A percentile compares a stretch with the other conserved stretches of the same genome.
Conservation (phyloP, 2,329 filamentous ascomycete genomes). For the Alternaria ventricosa region DNA sequence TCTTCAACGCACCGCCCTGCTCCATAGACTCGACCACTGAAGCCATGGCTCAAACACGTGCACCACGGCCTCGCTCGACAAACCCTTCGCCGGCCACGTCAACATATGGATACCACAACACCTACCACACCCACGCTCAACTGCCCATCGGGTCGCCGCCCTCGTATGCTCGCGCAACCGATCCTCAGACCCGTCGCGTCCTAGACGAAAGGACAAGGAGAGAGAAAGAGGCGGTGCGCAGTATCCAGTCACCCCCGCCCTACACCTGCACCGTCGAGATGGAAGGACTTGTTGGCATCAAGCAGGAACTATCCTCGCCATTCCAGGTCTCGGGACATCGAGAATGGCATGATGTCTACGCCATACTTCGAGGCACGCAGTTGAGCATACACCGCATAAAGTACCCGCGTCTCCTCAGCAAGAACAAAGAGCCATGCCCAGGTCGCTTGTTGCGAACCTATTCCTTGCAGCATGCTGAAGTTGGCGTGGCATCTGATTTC, state of each 20-base stretch:
- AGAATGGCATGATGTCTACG: slow-evolving; percentile 69
- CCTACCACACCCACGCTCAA: slow-evolving; percentile 49
- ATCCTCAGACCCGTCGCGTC: slow-evolving; percentile 22
- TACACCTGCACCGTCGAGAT: slow-evolving; percentile 48
- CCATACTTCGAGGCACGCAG: slow-evolving; percentile 71
- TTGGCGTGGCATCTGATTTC: slow-evolving; percentile 76
- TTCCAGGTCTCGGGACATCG: slow-evolving; percentile 68
- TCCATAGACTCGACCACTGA: slow-evolving; percentile 12
- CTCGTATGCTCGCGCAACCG: slow-evolving; percentile 39
- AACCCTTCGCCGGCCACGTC: slow-evolving; percentile 29
- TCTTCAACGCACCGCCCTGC: not conserved
- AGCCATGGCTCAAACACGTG: slow-evolving; percentile 14
- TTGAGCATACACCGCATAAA: slow-evolving; percentile 71
- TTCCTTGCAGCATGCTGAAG: slow-evolving; percentile 75
- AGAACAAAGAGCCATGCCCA: slow-evolving; percentile 60
- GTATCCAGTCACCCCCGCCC: slow-evolving; percentile 34
- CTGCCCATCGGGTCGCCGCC: slow-evolving; percentile 38
- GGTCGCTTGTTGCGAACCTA: slow-evolving; percentile 70
- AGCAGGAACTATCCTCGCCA: slow-evolving; percentile 71
- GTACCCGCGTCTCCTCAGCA: slow-evolving; percentile 54
- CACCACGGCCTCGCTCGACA: slow-evolving; percentile 22
- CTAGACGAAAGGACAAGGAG: slow-evolving; percentile 30
- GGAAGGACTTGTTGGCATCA: slow-evolving; percentile 55
- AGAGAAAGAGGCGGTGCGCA: slow-evolving; percentile 24
- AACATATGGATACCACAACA: slow-evolving; percentile 52